Percentiles rank a stretch among this genome's conserved stretches.
Evolutionary conservation across 306 rosid species (phyloP).

Genomic region (Abrus precatorius): DNA sequence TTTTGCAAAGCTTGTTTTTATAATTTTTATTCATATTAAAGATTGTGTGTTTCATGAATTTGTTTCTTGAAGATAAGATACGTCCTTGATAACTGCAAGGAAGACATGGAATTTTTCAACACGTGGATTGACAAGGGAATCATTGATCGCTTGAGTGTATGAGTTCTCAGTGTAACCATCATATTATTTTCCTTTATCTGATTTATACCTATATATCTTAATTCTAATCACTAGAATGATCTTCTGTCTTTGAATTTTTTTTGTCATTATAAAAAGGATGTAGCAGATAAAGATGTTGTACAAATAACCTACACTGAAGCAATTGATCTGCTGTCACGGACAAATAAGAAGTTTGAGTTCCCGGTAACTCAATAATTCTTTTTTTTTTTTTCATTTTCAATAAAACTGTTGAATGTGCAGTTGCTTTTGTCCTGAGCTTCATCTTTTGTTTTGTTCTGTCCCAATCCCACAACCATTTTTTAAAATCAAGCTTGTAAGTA

Average conservation of each 20-base stretch:
- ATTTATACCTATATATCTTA: conserved; percentile 14
- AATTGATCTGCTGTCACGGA: conserved; percentile 74
- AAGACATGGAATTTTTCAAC: conserved; percentile 96
- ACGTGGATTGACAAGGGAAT: conserved; percentile 96
- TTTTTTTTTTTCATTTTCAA: conserved; percentile 5
- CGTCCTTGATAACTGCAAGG: conserved; percentile 90
- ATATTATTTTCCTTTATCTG: conserved; percentile 39
- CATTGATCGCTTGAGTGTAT: conserved; percentile 87
- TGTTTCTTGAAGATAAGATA: conserved; percentile 72
- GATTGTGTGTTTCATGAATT: conserved; percentile 16
- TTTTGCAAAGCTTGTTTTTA: conserved; percentile 34
- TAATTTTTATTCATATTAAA: conserved; percentile 28
- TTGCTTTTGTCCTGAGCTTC: conserved; percentile 17
- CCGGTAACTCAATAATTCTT: conserved; percentile 62
- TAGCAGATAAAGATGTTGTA: conserved; percentile 78
- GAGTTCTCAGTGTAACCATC: conserved; percentile 65
- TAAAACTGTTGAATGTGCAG: conserved; percentile 9
- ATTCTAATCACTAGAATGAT: conserved; percentile 26
- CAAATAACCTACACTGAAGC: conserved; percentile 95
- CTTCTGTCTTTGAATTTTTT: conserved; percentile 34
- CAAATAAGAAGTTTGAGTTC: conserved; percentile 93
- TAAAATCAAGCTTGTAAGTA: neutral
- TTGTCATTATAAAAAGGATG: conserved; percentile 66
- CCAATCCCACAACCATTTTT: neutral
- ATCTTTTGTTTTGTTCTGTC: neutral